Conservation (phyloP, 1,284 basidiomycete genomes). For the Vanrija sp. region DNA sequence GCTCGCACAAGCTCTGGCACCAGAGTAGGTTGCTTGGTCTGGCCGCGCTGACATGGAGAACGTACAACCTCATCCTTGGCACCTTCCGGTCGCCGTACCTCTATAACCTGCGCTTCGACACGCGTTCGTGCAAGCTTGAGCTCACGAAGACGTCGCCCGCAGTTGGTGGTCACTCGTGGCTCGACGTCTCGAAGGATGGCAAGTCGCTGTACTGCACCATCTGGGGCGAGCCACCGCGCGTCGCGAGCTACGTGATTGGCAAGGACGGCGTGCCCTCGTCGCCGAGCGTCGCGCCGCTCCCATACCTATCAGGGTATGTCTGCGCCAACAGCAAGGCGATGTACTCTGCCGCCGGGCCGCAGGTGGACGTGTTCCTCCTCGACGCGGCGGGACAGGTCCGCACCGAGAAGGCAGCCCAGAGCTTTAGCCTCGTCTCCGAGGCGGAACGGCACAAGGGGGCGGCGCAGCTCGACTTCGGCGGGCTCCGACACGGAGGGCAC, state of each 20-base stretch:
- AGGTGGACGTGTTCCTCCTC: conserved; percentile 44
- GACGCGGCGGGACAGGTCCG: conserved; percentile 36
- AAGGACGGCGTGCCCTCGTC: conserved; percentile 1
- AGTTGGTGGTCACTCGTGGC: conserved; percentile 37
- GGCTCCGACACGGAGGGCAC: conserved; percentile 40
- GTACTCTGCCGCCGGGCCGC: conserved; percentile 48
- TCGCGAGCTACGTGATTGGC: conserved; percentile 27
- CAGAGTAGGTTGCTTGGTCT: background rate
- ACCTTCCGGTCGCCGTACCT: conserved; percentile 36
- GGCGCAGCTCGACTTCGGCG: conserved; percentile 37
- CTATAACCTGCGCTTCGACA: conserved; percentile 33
- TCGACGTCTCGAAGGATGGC: conserved; percentile 23
- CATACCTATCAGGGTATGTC: conserved; percentile 38
- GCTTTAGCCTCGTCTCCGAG: conserved; percentile 12
- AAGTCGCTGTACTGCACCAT: conserved; percentile 35
- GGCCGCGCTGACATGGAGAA: background rate
- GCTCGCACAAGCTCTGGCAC: conserved; percentile 13
- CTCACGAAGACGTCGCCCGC: conserved; percentile 20
- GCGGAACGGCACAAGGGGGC: conserved; percentile 13
- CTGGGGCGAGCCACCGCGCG: conserved; percentile 31
- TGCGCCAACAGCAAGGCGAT: conserved; percentile 34
- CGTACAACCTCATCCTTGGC: conserved; percentile 31
- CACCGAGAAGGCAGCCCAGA: conserved; percentile 17
- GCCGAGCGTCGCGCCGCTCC: conserved; percentile 4
- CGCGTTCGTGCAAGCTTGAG: conserved; percentile 12